Conservation (phyloP, 257 asterid genomes). For the Parsonsia alboflavescens region DNA sequence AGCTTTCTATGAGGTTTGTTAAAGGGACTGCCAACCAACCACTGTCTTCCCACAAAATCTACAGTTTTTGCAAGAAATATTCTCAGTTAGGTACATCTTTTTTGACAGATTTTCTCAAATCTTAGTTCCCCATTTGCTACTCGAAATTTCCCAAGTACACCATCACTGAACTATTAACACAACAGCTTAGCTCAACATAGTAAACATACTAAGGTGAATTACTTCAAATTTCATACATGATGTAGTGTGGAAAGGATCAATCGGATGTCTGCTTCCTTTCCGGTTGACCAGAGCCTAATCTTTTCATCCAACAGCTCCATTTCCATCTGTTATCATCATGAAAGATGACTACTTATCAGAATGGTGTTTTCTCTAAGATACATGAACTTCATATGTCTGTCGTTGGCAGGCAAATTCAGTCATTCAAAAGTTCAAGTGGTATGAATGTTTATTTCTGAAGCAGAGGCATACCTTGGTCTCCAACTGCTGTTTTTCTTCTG, state of each 20-base stretch:
- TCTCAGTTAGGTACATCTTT: not conserved
- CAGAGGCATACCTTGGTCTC: constrained; percentile 21
- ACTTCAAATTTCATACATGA: constrained; percentile 39
- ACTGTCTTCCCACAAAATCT: constrained; percentile 64
- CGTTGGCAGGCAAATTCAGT: not conserved
- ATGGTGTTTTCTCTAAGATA: not conserved
- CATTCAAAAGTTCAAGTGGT: not conserved
- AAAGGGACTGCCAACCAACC: constrained; percentile 55
- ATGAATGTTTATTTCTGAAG: not conserved
- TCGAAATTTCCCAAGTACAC: not conserved
- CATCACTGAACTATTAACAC: not conserved
- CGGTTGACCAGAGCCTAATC: constrained; percentile 56
- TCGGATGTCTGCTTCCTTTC: constrained; percentile 63
- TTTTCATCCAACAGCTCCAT: constrained; percentile 48
- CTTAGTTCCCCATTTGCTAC: not conserved
- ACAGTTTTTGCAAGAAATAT: constrained; percentile 4
- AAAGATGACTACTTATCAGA: not conserved
- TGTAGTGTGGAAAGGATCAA: constrained; percentile 66
- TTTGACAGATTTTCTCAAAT: not conserved
- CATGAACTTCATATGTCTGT: not conserved
- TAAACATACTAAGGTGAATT: not conserved
- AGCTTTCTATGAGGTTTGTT: constrained; percentile 35
- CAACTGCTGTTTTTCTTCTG: constrained; percentile 28
- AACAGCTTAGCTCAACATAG: not conserved
- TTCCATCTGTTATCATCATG: constrained; percentile 33